These are phyloP conservation scores for Tricholoma furcatifolium DNA, from an alignment of 768 basidiomycete genomes.

Conservation along the genomic window DNA sequence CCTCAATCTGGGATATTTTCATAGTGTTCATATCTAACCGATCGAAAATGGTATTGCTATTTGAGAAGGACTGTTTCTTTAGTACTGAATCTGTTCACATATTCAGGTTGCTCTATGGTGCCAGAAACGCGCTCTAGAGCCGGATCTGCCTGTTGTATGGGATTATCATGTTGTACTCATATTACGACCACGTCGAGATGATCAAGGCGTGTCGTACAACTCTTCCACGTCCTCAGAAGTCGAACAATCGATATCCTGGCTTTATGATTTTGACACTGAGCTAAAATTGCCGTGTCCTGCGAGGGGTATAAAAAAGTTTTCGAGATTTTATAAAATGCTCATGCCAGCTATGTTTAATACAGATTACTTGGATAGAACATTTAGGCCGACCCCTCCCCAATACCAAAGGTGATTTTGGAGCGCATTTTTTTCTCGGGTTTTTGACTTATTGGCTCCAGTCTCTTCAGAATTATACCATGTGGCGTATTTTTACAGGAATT, in stretches of 20 bases:
- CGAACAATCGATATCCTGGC: constrained; percentile 34
- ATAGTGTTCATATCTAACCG: constrained; percentile 68
- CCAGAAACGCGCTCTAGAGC: constrained; percentile 44
- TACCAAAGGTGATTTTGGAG: constrained; percentile 40
- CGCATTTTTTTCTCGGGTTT: neutral
- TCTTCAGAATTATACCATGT: constrained; percentile 61
- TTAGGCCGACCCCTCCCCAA: constrained; percentile 32
- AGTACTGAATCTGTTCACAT: neutral
- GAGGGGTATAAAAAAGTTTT: constrained; percentile 37
- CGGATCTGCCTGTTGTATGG: constrained; percentile 53
- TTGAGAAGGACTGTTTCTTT: neutral
- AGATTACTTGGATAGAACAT: constrained; percentile 50
- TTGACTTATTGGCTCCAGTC: constrained; percentile 33
- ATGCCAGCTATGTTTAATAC: neutral
- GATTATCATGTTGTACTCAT: constrained; percentile 74
- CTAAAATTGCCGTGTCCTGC: constrained; percentile 50
- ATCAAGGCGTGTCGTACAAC: no score
- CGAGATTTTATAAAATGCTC: neutral
- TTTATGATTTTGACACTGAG: constrained; percentile 68
- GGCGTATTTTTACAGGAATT: constrained; percentile 53
- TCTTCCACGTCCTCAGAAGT: neutral
- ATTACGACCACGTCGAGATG: constrained; percentile 35
- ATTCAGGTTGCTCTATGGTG: constrained; percentile 63
- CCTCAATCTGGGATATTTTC: constrained; percentile 45
- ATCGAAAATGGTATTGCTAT: constrained; percentile 44